Base-by-base conservation (phyloP, 176 grass and related monocot genomes). In the Themeda triandra region DNA sequence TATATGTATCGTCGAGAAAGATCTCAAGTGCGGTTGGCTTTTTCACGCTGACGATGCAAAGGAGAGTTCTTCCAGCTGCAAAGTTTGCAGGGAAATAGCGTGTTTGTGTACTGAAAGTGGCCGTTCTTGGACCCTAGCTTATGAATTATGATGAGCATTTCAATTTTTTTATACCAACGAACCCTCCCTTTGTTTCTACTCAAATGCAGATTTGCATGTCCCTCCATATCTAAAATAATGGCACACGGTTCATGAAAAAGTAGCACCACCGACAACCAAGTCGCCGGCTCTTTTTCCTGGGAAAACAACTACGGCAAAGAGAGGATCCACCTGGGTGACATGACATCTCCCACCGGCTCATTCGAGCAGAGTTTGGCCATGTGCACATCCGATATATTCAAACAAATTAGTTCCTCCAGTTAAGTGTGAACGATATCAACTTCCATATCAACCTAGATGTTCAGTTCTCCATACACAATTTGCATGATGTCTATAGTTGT, bases 41-140 rank as follows among this genome's bases (percentile, higher is more conserved):
- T 66, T 73, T n/a, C 5, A 10, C 12, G 3, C n/a, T 39, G 63
- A 68, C 35, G 82, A n/a, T 58, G 83, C 73, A 77, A 82, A 82
- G 46, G 14, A 21, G 9, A 40, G 3, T 1, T 70, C 44, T 70
- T 69, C 69, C 9, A 56, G 46, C 13, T 40, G 46, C 48, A 56
- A 39, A 70, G 23, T 58, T 13, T 36, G 59, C 66, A 28, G 65
- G 31, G 17, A 31, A 81, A 40, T 56, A n/a, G 46, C 66, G 66
- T 28, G 46, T 40, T 70, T 33, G 66, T 58, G 33, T 11, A 36
- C 46, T 18, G 40, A 48, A 18, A 48, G 77, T 46, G 46, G 23
- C 19, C 65, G 7, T 70, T 53, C 13, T 69, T 67, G 19, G n/a
- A 81, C 78, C 65, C 36, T 53, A 69, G 78, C 44, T 68, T 53